Percentiles rank a stretch among this genome's conserved stretches.
phyloP scores from a whole-genome alignment of 345 rosid species.

The Xanthoceras sorbifolium region DNA sequence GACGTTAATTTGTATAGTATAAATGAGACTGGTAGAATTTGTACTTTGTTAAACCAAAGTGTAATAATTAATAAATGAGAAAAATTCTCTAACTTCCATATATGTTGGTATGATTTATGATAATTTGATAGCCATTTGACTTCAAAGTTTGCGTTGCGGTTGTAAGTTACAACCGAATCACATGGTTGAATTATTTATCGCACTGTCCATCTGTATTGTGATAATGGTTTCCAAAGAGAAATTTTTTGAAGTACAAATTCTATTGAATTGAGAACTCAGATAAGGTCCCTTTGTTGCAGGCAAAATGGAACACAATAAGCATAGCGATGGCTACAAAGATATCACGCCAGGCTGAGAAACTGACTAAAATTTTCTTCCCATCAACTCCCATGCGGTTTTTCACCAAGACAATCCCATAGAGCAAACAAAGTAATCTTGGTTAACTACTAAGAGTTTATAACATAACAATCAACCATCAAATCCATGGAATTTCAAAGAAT shows the following conservation, averaged over 20 bases:
- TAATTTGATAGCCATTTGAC: too few relatives aligned
- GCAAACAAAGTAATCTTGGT: too few relatives aligned
- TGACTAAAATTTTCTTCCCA: neutral
- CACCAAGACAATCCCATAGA: neutral
- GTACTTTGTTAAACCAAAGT: neutral
- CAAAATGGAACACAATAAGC: too few relatives aligned
- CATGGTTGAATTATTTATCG: too few relatives aligned
- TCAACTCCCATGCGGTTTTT: neutral
- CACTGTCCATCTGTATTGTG: too few relatives aligned
- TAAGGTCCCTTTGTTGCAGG: too few relatives aligned
- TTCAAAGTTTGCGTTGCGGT: too few relatives aligned
- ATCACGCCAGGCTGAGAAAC: neutral
- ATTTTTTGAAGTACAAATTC: too few relatives aligned
- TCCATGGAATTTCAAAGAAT: neutral
- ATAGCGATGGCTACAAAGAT: too few relatives aligned
- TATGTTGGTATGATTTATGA: neutral
- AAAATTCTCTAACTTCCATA: neutral
- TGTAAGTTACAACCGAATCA: too few relatives aligned
- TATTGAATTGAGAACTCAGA: neutral
- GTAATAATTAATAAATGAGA: neutral
- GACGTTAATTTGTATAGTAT: neutral
- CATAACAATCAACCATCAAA: neutral
- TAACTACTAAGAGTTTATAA: too few relatives aligned
- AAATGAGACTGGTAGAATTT: neutral
- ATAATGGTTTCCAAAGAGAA: too few relatives aligned